Base-by-base conservation (phyloP, 345 rosid genomes). In the Eucalyptus polyanthemos region DNA sequence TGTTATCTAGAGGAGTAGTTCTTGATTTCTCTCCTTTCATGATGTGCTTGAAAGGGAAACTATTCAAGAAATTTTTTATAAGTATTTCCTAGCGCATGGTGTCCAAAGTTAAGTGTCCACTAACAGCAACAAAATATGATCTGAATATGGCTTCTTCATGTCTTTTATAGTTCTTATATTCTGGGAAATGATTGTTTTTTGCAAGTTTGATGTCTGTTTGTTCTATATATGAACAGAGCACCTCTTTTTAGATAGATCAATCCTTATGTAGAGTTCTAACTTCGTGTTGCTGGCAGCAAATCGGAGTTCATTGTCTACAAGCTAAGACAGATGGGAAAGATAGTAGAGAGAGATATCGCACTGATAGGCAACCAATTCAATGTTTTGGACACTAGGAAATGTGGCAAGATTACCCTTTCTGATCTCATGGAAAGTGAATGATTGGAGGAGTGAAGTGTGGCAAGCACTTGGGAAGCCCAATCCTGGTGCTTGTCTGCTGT, bases 311-410 rank as follows among this genome's bases (percentile, higher is more conserved):
- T 95, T n/a, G 91, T 93, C 90, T 92, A 93, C 93, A 95, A 95
- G 93, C 95, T 95, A 4, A 95, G 92, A 92, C 93, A 95, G 92
- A 93, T 95, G 97, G 95, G 96, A 60, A 95, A 91, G 88, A 89
- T 95, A 89, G 90, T 93, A 89, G 94, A 93, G 88, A 95, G 93
- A 91, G 97, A 95, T 89, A 88, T 93, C 50, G 80, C 91, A 53
- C 95, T 90, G 92, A 93, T 93, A 86, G 89, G 94, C 87, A 86
- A 93, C 54, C 93, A 94, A 88, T 95, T 94, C 76, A 94, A 94
- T 88, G 69, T 69, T 53, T 44, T 94, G 88, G 94, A 93, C 88
- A 86, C 51, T 67, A 69, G 80, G 88, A 93, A 89, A 80, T 90
- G 93, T 21, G 96, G 96, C 87, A 94, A 92, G 88, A 93, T 94